Base-by-base conservation (phyloP, 2,329 filamentous ascomycete genomes). In the Acephala macrosclerotiorum region DNA sequence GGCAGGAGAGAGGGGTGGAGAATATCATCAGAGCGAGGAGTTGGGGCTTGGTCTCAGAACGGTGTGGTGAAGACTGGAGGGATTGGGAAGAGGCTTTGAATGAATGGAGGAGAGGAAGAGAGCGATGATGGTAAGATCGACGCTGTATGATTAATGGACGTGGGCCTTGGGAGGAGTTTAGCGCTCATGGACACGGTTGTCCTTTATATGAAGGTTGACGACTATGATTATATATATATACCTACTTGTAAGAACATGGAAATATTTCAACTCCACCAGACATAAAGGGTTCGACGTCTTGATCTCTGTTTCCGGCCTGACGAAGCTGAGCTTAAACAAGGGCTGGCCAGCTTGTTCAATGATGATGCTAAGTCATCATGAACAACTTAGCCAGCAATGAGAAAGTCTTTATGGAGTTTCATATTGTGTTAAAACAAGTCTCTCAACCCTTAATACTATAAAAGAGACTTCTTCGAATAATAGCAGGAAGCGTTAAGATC, bases 1-100 rank as follows among this genome's bases (percentile, higher is more conserved):
- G 91, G 71, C 91, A 92, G 75, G 93, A 96, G 80, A 85, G 88
- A 74, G 86, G 87, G 45, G 87, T 96, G 18, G 93, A 96, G 80
- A 85, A 83, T 64, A 96, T 96, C 62, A 87, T 99, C 60, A 85
- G 96, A 70, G 84, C 86, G 59, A 86, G 94, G 76, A 96, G 92
- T 0, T 98, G 96, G 95, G 84, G 85, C 0, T 77, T 96, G 29
- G 84, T 97, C 2, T 85, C 84, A 47, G 91, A 94, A 74, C 85
- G 93, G 71, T 98, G 96, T 76, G 86, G 82, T 11, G 85, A 84
- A 57, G 80, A 82, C 45, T 82, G 81, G 1, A 80, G 82, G 49
- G 83, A 81, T 18, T 93, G 90, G 85, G 89, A 94, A 74, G 83
- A 85, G 65, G 89, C 88, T 1, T 76, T 93, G 56, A 84, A 86